These are phyloP conservation scores for Gossypium arboreum DNA, from an alignment of 345 rosid genomes.

Conservation along the genomic window DNA sequence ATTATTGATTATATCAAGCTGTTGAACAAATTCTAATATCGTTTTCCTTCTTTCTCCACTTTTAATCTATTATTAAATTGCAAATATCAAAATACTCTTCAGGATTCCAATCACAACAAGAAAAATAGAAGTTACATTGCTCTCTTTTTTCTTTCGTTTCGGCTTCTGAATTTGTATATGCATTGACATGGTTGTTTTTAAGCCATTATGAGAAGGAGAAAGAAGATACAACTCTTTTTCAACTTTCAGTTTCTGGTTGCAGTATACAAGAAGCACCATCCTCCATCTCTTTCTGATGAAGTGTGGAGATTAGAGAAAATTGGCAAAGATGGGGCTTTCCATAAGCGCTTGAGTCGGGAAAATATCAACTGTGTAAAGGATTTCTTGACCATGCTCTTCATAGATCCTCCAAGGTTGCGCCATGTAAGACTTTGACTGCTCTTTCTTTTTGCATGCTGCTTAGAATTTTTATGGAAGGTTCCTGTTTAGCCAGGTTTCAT, in stretches of 20 bases:
- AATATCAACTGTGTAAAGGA: slow-evolving; percentile 76
- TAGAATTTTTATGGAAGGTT: background rate
- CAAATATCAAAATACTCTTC: background rate
- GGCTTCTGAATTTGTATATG: background rate
- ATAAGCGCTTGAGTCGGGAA: slow-evolving; percentile 66
- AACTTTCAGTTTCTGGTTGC: slow-evolving; percentile 27
- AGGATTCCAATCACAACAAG: background rate
- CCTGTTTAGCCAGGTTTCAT: background rate
- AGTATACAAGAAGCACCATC: slow-evolving; percentile 97
- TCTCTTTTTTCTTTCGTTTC: background rate
- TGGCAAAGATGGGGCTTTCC: slow-evolving; percentile 99
- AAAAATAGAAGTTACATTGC: background rate
- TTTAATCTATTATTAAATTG: background rate
- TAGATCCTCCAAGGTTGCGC: slow-evolving; percentile 73
- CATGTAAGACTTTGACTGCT: slow-evolving; percentile 43
- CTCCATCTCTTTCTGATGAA: slow-evolving; percentile 78
- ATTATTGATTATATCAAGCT: background rate
- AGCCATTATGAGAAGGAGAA: background rate
- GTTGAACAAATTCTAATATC: background rate
- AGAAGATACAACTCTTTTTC: background rate
- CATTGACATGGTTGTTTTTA: background rate
- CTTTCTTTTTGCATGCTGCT: slow-evolving; percentile 4
- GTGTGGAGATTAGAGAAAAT: slow-evolving; percentile 98
- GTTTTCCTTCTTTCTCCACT: background rate
- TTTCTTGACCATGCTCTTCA: slow-evolving; percentile 59